Percentiles rank a stretch among this genome's conserved stretches.
phyloP scores from a whole-genome alignment of 225 moss, liverwort and hornwort species.

The Thuidium tamariscinum region DNA sequence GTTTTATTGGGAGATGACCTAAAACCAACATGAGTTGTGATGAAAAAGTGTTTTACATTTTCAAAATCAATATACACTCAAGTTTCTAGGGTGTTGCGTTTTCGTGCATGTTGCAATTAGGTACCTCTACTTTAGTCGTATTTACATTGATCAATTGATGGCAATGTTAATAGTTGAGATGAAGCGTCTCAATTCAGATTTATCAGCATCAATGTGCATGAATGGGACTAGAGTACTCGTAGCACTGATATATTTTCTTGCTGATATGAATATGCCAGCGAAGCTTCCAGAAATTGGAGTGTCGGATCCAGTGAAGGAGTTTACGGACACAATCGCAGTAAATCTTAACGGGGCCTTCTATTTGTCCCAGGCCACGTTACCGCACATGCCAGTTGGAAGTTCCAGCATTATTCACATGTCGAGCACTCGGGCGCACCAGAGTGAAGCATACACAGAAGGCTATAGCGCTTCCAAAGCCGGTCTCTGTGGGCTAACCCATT shows the following conservation, averaged over 20 bases:
- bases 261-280: not conserved
- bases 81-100: not conserved
- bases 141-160: not conserved
- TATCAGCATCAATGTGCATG: not conserved
- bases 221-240: not conserved
- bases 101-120: not conserved
- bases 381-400: constrained; percentile 35
- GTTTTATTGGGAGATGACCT: not conserved
- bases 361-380: constrained; percentile 23
- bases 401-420: constrained; percentile 52
- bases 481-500: constrained; percentile 49
- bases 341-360: constrained; percentile 49
- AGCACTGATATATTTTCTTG: not conserved
- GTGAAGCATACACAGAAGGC: constrained; percentile 44
- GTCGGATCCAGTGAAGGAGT: constrained; percentile 31
- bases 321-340: constrained; percentile 37
- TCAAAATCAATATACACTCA: not conserved
- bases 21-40: not conserved
- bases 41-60: not conserved
- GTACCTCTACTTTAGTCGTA: not conserved
- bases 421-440: constrained; percentile 56
- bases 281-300: constrained; percentile 19
- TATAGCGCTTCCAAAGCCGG: constrained; percentile 63
- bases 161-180: not conserved
- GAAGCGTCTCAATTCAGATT: not conserved